phyloP scores from a whole-genome alignment of 2,329 filamentous ascomycete species.

The Curvularia eragrostidis region DNA sequence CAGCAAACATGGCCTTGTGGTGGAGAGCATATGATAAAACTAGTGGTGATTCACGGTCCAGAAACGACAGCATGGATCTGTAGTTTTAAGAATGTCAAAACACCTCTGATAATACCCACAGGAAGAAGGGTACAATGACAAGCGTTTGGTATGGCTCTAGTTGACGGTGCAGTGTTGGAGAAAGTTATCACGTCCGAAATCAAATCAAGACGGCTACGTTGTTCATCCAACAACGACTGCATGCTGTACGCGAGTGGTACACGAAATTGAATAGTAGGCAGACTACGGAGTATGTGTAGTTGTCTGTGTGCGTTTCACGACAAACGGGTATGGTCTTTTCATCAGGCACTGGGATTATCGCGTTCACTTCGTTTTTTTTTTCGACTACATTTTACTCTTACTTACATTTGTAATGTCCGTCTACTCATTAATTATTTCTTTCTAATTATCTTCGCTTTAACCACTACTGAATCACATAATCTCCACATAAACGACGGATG shows the following conservation, averaged over 20 bases:
- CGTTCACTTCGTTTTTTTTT: not conserved
- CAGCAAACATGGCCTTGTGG: constrained; percentile 91
- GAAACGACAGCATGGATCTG: constrained; percentile 8
- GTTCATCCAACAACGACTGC: not conserved
- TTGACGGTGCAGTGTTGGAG: not conserved
- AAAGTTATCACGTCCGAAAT: not conserved
- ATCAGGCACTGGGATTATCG: not conserved
- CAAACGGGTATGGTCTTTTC: too few relatives aligned
- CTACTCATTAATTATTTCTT: not conserved
- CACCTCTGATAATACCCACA: not conserved
- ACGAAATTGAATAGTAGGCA: not conserved
- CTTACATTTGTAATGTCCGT: not conserved
- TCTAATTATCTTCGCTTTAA: not conserved
- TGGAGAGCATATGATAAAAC: constrained; percentile 81
- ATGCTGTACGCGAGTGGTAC: not conserved
- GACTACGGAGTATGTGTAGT: not conserved
- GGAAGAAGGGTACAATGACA: not conserved
- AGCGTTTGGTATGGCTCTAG: too few relatives aligned
- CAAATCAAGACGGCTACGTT: not conserved
- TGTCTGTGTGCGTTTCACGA: not conserved
- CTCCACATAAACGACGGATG: too few relatives aligned
- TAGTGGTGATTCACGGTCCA: constrained; percentile 9
- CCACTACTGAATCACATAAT: not conserved
- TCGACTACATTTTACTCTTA: not conserved
- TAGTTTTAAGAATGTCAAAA: not conserved